These are phyloP conservation scores for Sanghuangporus sanghuang DNA, from an alignment of 1,284 basidiomycete genomes.

Conservation along the genomic window DNA sequence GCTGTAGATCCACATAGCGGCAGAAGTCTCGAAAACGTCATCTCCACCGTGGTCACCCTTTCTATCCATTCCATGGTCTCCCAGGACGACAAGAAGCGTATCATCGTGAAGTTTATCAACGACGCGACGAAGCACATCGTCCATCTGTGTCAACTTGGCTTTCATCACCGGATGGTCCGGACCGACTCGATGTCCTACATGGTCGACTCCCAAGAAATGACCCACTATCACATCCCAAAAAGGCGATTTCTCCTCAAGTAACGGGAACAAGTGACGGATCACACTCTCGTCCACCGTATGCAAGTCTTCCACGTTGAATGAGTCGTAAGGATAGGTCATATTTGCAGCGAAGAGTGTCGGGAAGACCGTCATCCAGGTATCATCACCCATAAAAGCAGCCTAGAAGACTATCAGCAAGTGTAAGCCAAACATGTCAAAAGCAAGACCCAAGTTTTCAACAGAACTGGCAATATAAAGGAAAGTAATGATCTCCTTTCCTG, in stretches of 20 bases:
- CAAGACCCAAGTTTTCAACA: background rate
- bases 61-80: slow-evolving; percentile 97
- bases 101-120: slow-evolving; percentile 71
- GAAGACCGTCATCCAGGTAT: slow-evolving; percentile 93
- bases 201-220: slow-evolving; percentile 97
- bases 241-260: slow-evolving; percentile 48
- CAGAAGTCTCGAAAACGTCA: slow-evolving; percentile 77
- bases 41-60: slow-evolving; percentile 97
- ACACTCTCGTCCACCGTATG: slow-evolving; percentile 95
- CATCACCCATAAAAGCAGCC: slow-evolving; percentile 90
- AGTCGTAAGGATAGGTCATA: slow-evolving; percentile 84
- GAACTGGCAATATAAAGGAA: background rate
- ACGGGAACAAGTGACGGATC: slow-evolving; percentile 75
- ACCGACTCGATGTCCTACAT: slow-evolving; percentile 92
- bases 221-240: slow-evolving; percentile 86
- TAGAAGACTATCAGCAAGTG: slow-evolving; percentile 21
- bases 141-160: slow-evolving; percentile 83
- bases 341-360: slow-evolving; percentile 68
- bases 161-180: slow-evolving; percentile 87
- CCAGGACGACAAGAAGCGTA: slow-evolving; percentile 87
- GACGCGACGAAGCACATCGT: slow-evolving; percentile 69
- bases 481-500: background rate
- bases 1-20: slow-evolving; percentile 92
- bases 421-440: background rate
- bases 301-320: slow-evolving; percentile 98